Evolutionary conservation across 1,284 basidiomycete genomes (phyloP), one percentile per base, ranked within the genome.

Genomic region (Cutaneotrichosporon sp.): DNA sequence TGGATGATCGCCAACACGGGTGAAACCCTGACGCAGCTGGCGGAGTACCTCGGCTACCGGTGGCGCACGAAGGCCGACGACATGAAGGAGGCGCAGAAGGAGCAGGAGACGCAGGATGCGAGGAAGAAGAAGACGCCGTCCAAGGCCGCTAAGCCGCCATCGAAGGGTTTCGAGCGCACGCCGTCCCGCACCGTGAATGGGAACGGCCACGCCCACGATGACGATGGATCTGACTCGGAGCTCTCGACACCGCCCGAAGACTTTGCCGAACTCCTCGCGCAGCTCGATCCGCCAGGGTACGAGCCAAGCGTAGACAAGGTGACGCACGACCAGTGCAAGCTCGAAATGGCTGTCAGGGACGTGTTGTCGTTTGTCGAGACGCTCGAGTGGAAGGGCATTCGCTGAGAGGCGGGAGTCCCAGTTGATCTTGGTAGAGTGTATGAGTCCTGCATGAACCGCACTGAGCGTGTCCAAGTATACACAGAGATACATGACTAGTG

Each of bases 1-100:
- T 72, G 70, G 70, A 65, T 52, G 42, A 64, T 69, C 46, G 67
- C 70, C 42, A 61, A 60, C 39, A 60, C 57, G 17, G 52, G 63
- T 3, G 50, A 27, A 4, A 46, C 49, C 6, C 57, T 65, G 11
- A 46, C 51, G 16, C 43, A 55, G 39, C 58, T 71, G 10, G 42
- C 49, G 20, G 46, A 51, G 5, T 70, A 66, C 63, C 11, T 69
- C 1, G 57, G 54, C n/a, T 67, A 46, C 38, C 51, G 55, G 22
- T 53, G 43, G 26, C 52, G 56, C 32, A 51, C 49, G 24, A 50
- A 53, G 11, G 29, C 54, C 2, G 46, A 49, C 4, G 57, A 51
- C 33, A 39, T 48, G 32, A 32, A 45, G 22, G 24, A 52, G 44
- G 32, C 38, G 39, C 14, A 48, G 16, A 46, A 20, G 7, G 53